Conservation (phyloP, 2,329 filamentous ascomycete species). For the Fusarium sp. region DNA sequence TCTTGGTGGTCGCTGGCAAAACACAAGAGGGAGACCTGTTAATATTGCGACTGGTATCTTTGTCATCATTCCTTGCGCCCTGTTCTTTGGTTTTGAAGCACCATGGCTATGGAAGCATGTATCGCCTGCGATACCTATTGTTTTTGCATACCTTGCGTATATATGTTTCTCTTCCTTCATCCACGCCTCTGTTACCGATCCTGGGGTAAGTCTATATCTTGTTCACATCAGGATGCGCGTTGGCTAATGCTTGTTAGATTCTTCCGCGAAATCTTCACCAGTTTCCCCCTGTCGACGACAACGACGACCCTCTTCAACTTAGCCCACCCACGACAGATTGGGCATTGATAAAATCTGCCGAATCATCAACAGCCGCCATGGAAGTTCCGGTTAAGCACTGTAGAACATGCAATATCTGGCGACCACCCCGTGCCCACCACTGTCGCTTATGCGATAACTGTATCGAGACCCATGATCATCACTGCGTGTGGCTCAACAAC, state of each 20-base stretch:
- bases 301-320: constrained; percentile 82
- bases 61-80: constrained; percentile 77
- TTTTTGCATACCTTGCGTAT: constrained; percentile 92
- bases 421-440: constrained; percentile 93
- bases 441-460: constrained; percentile 98
- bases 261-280: constrained; percentile 90
- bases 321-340: constrained; percentile 92
- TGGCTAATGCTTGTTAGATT: constrained; percentile 67
- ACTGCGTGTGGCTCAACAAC: constrained; percentile 99
- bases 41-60: constrained; percentile 87
- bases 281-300: constrained; percentile 78
- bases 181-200: constrained; percentile 91
- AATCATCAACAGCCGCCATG: constrained; percentile 83
- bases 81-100: constrained; percentile 89
- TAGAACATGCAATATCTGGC: constrained; percentile 97
- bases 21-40: constrained; percentile 85
- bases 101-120: constrained; percentile 87
- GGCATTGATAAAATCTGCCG: constrained; percentile 87
- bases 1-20: constrained; percentile 85
- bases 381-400: constrained; percentile 98
- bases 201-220: constrained; percentile 73
- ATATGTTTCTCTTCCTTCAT: constrained; percentile 93
- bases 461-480: constrained; percentile 95
- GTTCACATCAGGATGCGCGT: not conserved
- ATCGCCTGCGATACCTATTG: constrained; percentile 86